These are phyloP conservation scores for Ophiocordyceps polyrhachis-furcata DNA, from an alignment of 2,329 filamentous ascomycete species.

Conservation along the genomic window DNA sequence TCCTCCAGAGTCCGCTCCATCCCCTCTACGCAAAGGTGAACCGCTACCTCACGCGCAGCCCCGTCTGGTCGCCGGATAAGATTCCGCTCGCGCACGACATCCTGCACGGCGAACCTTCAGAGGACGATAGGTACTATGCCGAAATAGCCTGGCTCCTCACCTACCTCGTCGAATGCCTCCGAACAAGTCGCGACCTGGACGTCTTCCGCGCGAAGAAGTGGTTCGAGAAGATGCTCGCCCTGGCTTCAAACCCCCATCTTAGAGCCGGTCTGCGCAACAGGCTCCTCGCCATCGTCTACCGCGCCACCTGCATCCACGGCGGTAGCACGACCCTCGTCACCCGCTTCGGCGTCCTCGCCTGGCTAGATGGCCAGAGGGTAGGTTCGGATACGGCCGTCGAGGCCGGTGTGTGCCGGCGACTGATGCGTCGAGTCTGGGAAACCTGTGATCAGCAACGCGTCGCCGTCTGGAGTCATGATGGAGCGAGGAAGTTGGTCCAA, in stretches of 20 bases:
- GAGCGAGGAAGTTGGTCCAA: slow-evolving; percentile 16
- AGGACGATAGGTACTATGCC: slow-evolving; percentile 53
- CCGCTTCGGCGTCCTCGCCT: slow-evolving; percentile 53
- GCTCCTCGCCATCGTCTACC: slow-evolving; percentile 42
- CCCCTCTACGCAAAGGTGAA: slow-evolving; percentile 76
- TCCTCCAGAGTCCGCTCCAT: slow-evolving; percentile 61
- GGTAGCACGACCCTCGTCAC: slow-evolving; percentile 71
- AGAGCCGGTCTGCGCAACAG: slow-evolving; percentile 39
- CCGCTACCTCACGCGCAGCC: slow-evolving; percentile 59
- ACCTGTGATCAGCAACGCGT: slow-evolving; percentile 51
- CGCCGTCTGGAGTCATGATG: slow-evolving; percentile 43
- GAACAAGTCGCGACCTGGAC: slow-evolving; percentile 37
- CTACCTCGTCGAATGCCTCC: slow-evolving; percentile 50
- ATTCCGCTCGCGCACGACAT: slow-evolving; percentile 51
- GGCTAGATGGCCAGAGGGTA: slow-evolving; percentile 46
- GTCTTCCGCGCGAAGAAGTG: slow-evolving; percentile 43
- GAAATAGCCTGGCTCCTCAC: slow-evolving; percentile 59
- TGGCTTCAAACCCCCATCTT: slow-evolving; percentile 50
- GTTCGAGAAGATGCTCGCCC: slow-evolving; percentile 55
- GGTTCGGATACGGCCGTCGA: slow-evolving; percentile 23
- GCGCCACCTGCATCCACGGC: slow-evolving; percentile 46
- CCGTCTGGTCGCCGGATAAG: slow-evolving; percentile 55
- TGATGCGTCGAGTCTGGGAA: slow-evolving; percentile 41
- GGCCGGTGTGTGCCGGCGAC: slow-evolving; percentile 26
- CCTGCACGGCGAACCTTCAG: slow-evolving; percentile 44